phyloP scores from a whole-genome alignment of 306 rosid species.

The peach (Prunus persica) region Prunus_persica_NCBIv2 NC_034011.1:15001-15500 shows the following conservation, averaged over 20 bases:
- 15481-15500: slow-evolving; percentile 82
- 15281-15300: background rate
- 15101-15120: background rate
- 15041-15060: background rate
- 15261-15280: background rate
- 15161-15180: background rate
- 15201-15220: background rate
- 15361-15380: background rate
- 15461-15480: slow-evolving; percentile 27
- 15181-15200: background rate
- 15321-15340: background rate
- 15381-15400: background rate
- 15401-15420: background rate
- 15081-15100: background rate
- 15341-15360: background rate
- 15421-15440: background rate
- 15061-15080: background rate
- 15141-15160: background rate
- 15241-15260: background rate
- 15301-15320: background rate
- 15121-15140: background rate
- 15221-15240: background rate
- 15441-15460: background rate
- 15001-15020: background rate
- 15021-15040: background rate